phyloP scores from a whole-genome alignment of 495 filamentous ascomycete species.

The Haplographium delicatum region DNA sequence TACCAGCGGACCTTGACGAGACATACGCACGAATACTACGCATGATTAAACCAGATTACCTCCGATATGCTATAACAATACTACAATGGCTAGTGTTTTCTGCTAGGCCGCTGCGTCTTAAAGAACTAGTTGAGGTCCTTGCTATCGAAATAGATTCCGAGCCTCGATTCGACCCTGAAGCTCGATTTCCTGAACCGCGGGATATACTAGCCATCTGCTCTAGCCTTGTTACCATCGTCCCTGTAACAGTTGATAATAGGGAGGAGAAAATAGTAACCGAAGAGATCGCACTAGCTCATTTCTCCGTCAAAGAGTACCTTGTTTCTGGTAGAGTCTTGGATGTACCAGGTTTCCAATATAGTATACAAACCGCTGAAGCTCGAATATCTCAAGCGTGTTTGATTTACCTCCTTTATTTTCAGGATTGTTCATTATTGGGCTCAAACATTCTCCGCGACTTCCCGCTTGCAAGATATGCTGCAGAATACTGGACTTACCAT shows the following conservation, averaged over 20 bases:
- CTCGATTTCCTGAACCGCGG: conserved; percentile 17
- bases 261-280: background rate
- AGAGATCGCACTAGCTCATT: conserved; percentile 29
- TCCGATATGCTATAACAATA: conserved; percentile 15
- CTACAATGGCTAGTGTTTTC: conserved; percentile 29
- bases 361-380: background rate
- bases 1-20: conserved; percentile 31
- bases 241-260: background rate
- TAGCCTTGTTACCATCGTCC: background rate
- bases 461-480: conserved; percentile 24
- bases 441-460: conserved; percentile 18
- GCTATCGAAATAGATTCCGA: conserved; percentile 13
- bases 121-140: conserved; percentile 26
- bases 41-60: conserved; percentile 10
- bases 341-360: background rate
- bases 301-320: conserved; percentile 36
- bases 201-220: conserved; percentile 22
- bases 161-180: conserved; percentile 19
- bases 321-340: conserved; percentile 1
- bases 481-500: conserved; percentile 26
- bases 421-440: conserved; percentile 4
- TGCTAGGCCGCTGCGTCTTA: conserved; percentile 23
- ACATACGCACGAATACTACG: conserved; percentile 33
- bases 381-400: conserved; percentile 30
- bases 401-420: conserved; percentile 27